These are phyloP conservation scores for Sporothrix humicola DNA, from an alignment of 2,329 filamentous ascomycete genomes.

Conservation along the genomic window DNA sequence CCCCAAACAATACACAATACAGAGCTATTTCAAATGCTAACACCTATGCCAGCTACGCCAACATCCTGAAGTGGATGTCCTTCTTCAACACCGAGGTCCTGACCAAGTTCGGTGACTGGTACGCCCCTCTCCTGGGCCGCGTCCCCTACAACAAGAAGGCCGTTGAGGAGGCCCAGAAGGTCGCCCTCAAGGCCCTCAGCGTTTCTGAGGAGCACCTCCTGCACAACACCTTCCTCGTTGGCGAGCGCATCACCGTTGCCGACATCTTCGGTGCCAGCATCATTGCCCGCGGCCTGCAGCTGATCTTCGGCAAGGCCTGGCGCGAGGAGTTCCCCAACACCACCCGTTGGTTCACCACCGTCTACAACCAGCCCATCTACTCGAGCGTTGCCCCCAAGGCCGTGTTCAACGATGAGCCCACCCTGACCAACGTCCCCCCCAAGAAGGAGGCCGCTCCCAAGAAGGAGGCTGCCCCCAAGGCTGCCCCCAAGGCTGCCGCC, in stretches of 20 bases:
- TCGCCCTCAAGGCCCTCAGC: constrained; percentile 68
- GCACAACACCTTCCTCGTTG: constrained; percentile 94
- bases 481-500: constrained; percentile 48
- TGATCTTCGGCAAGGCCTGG: constrained; percentile 91
- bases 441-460: constrained; percentile 70
- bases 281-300: constrained; percentile 87
- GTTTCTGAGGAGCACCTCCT: constrained; percentile 86
- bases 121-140: constrained; percentile 80
- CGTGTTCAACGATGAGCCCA: constrained; percentile 81
- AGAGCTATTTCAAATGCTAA: constrained; percentile 5
- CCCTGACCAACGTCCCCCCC: constrained; percentile 71
- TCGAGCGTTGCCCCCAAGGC: constrained; percentile 76
- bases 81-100: constrained; percentile 92
- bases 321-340: constrained; percentile 81
- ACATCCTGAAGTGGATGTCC: constrained; percentile 98
- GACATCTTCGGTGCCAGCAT: constrained; percentile 85
- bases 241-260: constrained; percentile 95
- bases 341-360: constrained; percentile 92
- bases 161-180: constrained; percentile 79
- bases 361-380: constrained; percentile 92
- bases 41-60: constrained; percentile 71
- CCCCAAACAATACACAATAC: not conserved
- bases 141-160: constrained; percentile 97
- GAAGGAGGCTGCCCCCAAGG: constrained; percentile 51
- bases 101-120: constrained; percentile 75